Evolutionary conservation across 2,329 filamentous ascomycete species (phyloP).

Genomic region (Parastagonospora nodorum): DNA sequence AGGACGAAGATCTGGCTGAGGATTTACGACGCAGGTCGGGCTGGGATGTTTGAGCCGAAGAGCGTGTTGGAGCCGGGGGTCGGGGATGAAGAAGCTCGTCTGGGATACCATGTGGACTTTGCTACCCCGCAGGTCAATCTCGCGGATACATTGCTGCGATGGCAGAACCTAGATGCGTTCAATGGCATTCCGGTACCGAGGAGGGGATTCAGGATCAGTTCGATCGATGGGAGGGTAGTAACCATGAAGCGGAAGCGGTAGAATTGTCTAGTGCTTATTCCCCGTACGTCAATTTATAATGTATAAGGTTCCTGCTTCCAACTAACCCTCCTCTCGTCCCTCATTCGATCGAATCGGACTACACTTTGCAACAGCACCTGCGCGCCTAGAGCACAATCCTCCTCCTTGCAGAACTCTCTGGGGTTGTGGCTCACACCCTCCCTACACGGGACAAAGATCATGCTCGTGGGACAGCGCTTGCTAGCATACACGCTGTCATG

Average conservation of each 20-base stretch:
- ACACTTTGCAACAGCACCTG: constrained; percentile 59
- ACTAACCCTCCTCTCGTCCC: constrained; percentile 41
- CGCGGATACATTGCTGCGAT: too few relatives aligned
- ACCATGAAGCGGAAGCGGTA: not conserved
- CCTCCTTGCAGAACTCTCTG: constrained; percentile 51
- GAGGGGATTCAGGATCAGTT: too few relatives aligned
- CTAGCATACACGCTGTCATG: constrained; percentile 60
- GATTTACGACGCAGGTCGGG: not conserved
- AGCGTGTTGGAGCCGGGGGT: not conserved
- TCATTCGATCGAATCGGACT: constrained; percentile 54
- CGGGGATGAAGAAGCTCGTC: not conserved
- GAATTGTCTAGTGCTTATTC: not conserved
- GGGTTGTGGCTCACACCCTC: constrained; percentile 57
- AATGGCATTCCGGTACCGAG: too few relatives aligned
- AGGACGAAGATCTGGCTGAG: not conserved
- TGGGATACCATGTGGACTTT: too few relatives aligned
- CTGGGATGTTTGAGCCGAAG: not conserved
- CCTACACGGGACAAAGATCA: constrained; percentile 56
- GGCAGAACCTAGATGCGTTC: too few relatives aligned
- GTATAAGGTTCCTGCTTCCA: constrained; percentile 41
- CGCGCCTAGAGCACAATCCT: constrained; percentile 53
- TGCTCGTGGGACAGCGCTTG: constrained; percentile 53
- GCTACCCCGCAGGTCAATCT: not conserved
- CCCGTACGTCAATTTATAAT: constrained; percentile 4
- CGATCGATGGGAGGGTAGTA: too few relatives aligned